Evolutionary conservation across 345 rosid genomes (phyloP).

Genomic region (Sonneratia alba): DNA sequence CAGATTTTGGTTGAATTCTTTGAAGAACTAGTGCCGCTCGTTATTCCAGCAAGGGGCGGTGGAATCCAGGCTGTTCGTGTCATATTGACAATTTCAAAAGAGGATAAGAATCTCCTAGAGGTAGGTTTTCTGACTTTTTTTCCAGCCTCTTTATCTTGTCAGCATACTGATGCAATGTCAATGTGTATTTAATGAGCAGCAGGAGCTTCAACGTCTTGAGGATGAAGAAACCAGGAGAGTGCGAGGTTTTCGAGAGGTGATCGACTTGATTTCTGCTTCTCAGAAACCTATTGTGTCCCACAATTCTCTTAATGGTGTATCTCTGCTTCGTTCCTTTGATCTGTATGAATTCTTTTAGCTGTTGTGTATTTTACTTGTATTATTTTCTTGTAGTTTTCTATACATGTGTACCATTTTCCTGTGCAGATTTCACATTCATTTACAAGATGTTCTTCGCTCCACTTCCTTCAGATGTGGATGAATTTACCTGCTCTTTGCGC

Average conservation of each 20-base stretch:
- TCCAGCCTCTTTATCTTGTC: background rate
- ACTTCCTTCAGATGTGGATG: constrained; percentile 57
- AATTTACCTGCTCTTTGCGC: constrained; percentile 40
- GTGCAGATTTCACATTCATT: constrained; percentile 69
- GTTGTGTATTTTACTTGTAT: background rate
- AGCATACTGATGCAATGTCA: constrained; percentile 10
- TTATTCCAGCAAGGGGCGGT: constrained; percentile 62
- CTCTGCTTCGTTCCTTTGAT: constrained; percentile 15
- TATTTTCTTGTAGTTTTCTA: constrained; percentile 4
- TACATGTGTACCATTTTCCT: background rate
- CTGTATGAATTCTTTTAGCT: constrained; percentile 6
- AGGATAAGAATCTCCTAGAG: constrained; percentile 56
- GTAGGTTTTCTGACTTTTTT: constrained; percentile 23
- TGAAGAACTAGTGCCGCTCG: constrained; percentile 60
- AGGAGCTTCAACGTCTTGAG: constrained; percentile 53
- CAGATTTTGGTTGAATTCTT: constrained; percentile 61
- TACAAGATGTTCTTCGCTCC: constrained; percentile 71
- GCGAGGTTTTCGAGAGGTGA: constrained; percentile 87
- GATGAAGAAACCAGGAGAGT: constrained; percentile 50
- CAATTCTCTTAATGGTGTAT: constrained; percentile 72
- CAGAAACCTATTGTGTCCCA: constrained; percentile 70
- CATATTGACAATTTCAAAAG: constrained; percentile 62
- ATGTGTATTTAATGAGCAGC: constrained; percentile 34
- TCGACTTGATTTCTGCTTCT: constrained; percentile 82
- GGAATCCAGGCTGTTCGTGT: constrained; percentile 60